Evolutionary conservation across 2,329 filamentous ascomycete species (phyloP).

Genomic region (Fusarium subtropicale): DNA sequence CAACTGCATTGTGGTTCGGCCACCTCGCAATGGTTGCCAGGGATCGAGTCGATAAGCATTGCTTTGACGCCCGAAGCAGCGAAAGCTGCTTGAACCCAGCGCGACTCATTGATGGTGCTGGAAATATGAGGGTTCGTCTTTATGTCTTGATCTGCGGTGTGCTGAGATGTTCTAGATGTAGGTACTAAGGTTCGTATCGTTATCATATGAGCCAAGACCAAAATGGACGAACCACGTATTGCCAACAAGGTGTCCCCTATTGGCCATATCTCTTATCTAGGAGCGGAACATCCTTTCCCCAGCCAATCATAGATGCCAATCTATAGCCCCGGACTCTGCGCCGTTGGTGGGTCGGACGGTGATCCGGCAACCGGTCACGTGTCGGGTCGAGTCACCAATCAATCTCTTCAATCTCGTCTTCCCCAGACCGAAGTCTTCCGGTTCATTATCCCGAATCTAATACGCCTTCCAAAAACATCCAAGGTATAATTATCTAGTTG

Average conservation of each 20-base stretch:
- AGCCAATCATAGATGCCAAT: neutral
- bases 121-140: neutral
- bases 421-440: conserved; percentile 33
- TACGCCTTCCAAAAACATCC: conserved; percentile 35
- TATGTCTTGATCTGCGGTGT: conserved; percentile 7
- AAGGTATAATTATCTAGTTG: conserved; percentile 23
- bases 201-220: conserved; percentile 25
- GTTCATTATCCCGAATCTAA: conserved; percentile 11
- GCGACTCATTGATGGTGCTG: conserved; percentile 23
- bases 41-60: conserved; percentile 32
- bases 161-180: neutral
- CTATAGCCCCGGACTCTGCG: conserved; percentile 10
- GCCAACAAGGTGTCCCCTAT: conserved; percentile 26
- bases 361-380: conserved; percentile 34
- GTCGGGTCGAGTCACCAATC: conserved; percentile 19
- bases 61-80: conserved; percentile 34
- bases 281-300: conserved; percentile 23
- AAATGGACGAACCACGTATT: conserved; percentile 12
- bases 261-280: conserved; percentile 24
- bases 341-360: conserved; percentile 31
- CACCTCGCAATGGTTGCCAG: conserved; percentile 21
- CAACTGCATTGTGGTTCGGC: conserved; percentile 12
- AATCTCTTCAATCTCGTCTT: neutral
- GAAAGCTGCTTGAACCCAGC: conserved; percentile 36
- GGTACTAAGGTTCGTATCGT: neutral